Percentiles rank a stretch among this genome's conserved stretches.
phyloP scores from a whole-genome alignment of 306 rosid species.

The Purshia tridentata region DNA sequence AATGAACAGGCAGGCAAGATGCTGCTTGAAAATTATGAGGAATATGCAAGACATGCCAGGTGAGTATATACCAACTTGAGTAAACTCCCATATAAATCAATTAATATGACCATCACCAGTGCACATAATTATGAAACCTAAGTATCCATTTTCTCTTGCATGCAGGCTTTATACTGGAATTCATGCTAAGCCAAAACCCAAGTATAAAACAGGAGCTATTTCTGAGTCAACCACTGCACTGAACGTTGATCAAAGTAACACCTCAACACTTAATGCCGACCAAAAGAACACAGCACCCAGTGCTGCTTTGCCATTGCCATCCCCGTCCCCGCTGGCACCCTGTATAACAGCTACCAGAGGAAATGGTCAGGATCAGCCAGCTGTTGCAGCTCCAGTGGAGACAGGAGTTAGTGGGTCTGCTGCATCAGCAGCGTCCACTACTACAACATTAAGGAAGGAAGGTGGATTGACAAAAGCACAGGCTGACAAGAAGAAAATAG shows the following conservation, averaged over 20 bases:
- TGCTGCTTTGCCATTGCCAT: constrained; percentile 47
- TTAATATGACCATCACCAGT: neutral
- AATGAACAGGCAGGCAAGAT: constrained; percentile 96
- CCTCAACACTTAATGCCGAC: constrained; percentile 56
- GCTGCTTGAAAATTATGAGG: constrained; percentile 91
- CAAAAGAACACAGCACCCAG: constrained; percentile 45
- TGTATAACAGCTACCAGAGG: constrained; percentile 43
- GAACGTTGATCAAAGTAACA: constrained; percentile 75
- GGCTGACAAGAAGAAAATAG: constrained; percentile 89
- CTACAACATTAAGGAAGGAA: constrained; percentile 53
- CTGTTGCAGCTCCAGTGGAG: constrained; percentile 30
- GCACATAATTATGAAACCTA: neutral
- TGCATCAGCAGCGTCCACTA: constrained; percentile 31
- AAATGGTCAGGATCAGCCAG: constrained; percentile 52
- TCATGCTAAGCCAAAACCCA: constrained; percentile 94
- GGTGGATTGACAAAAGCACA: constrained; percentile 56
- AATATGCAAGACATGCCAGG: constrained; percentile 98
- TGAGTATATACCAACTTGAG: constrained; percentile 27
- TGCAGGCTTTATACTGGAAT: constrained; percentile 90
- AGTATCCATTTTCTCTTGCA: neutral
- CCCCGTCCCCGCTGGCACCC: constrained; percentile 39
- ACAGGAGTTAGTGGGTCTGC: constrained; percentile 38
- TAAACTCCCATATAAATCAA: neutral
- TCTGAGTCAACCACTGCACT: constrained; percentile 90
- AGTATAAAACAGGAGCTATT: constrained; percentile 84